Conservation (phyloP, 2,329 filamentous ascomycete species). For the Mycosphaerella sp. region DNA sequence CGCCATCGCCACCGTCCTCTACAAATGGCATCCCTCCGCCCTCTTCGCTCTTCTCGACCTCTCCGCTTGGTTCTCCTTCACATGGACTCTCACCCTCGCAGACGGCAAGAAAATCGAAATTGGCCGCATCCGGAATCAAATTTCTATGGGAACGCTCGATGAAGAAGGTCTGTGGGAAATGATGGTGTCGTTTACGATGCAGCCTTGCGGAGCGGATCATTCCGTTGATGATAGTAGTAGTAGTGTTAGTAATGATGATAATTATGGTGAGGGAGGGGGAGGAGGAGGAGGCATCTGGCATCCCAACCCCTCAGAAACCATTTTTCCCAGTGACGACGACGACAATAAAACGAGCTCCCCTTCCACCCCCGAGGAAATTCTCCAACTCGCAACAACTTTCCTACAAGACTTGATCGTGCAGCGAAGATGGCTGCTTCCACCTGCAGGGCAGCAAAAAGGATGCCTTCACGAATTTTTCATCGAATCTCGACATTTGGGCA, state of each 20-base stretch:
- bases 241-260: no score
- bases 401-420: conserved; percentile 11
- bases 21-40: conserved; percentile 19
- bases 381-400: conserved; percentile 6
- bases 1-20: conserved; percentile 20
- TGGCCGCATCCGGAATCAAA: conserved; percentile 12
- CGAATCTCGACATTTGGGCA: conserved; percentile 14
- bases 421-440: conserved; percentile 9
- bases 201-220: no score
- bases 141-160: conserved; percentile 19
- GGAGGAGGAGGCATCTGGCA: conserved; percentile 10
- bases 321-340: neutral
- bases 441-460: conserved; percentile 12
- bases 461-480: conserved; percentile 19
- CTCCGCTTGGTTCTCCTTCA: conserved; percentile 21
- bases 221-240: no score
- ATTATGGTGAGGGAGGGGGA: no score
- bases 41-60: conserved; percentile 19
- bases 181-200: conserved; percentile 17
- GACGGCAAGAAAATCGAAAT: no score
- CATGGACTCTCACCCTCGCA: conserved; percentile 13
- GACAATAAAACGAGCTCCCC: conserved; percentile 18
- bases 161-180: conserved; percentile 16
- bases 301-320: conserved; percentile 14
- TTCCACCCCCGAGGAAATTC: conserved; percentile 13